These are phyloP conservation scores for Pistacia vera DNA, from an alignment of 345 rosid genomes.

Conservation along the genomic window DNA sequence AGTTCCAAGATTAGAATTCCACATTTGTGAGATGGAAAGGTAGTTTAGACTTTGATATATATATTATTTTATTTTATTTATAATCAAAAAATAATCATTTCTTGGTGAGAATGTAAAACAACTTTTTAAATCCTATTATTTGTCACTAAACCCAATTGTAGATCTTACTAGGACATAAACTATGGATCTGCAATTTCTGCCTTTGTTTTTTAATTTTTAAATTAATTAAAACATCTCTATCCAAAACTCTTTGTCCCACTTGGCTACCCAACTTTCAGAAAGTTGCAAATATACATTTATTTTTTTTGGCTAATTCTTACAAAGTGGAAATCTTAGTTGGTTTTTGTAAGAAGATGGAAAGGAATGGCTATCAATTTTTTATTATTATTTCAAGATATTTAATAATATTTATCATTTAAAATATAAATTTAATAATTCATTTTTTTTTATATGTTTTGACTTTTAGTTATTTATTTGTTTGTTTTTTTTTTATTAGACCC, in stretches of 20 bases:
- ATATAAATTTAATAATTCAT: no score
- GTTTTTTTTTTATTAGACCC: neutral
- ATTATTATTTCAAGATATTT: no score
- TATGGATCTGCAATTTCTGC: neutral
- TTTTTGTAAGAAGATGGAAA: constrained; percentile 20
- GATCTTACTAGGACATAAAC: constrained; percentile 29
- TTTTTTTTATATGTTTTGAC: no score
- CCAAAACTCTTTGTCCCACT: constrained; percentile 27
- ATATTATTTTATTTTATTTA: neutral
- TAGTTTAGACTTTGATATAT: constrained; percentile 1
- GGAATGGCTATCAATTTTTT: constrained; percentile 1
- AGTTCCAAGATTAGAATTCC: constrained; percentile 4
- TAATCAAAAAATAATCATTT: neutral
- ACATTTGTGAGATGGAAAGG: constrained; percentile 8
- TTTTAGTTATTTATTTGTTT: neutral
- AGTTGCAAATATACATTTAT: constrained; percentile 24
- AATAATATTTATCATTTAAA: no score
- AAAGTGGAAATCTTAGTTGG: constrained; percentile 62
- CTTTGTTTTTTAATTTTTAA: neutral
- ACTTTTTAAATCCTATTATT: neutral
- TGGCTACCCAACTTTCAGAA: constrained; percentile 34
- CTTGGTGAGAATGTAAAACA: neutral
- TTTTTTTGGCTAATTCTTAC: constrained; percentile 23
- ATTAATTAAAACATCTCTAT: constrained; percentile 12
- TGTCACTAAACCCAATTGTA: constrained; percentile 13